Conservation (phyloP, 2,329 filamentous ascomycete species). For the Microsporum canis region DNA sequence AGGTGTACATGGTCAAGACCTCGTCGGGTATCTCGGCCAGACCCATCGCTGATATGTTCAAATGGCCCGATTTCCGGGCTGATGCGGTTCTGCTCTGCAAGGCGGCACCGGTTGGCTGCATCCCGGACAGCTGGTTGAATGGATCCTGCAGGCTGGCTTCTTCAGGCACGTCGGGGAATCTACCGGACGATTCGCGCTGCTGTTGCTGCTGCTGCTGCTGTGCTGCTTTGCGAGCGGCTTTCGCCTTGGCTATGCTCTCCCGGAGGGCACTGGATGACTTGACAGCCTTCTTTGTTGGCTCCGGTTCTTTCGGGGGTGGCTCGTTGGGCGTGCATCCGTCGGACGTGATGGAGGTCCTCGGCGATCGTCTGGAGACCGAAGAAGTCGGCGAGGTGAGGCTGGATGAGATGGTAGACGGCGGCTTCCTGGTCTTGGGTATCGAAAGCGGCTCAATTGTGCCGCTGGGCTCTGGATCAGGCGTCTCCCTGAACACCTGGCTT, state of each 20-base stretch:
- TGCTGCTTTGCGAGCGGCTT: constrained; percentile 59
- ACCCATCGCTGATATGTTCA: constrained; percentile 80
- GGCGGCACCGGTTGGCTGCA: constrained; percentile 52
- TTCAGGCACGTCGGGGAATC: constrained; percentile 27
- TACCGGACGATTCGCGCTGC: constrained; percentile 17
- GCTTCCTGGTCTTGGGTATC: constrained; percentile 28
- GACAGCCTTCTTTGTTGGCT: constrained; percentile 32
- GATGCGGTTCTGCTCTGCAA: constrained; percentile 60
- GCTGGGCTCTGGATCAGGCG: constrained; percentile 19
- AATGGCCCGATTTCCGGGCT: constrained; percentile 63
- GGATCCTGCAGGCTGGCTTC: constrained; percentile 30
- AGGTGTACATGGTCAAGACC: constrained; percentile 82
- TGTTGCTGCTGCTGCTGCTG: background rate
- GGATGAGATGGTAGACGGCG: constrained; percentile 23
- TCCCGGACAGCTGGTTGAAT: constrained; percentile 52
- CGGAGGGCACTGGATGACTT: constrained; percentile 73
- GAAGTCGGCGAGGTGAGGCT: constrained; percentile 24
- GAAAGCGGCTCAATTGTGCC: constrained; percentile 28
- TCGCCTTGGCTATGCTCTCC: constrained; percentile 87
- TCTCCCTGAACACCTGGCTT: constrained; percentile 43
- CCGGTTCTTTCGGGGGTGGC: constrained; percentile 19
- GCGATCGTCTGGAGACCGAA: constrained; percentile 22
- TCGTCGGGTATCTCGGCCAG: constrained; percentile 69
- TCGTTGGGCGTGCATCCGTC: constrained; percentile 22
- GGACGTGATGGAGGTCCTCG: constrained; percentile 21